Percentiles rank a stretch among this genome's conserved stretches.
Evolutionary conservation across 352 stramenopile species (phyloP).

Genomic region (Phytopythium kandeliae): DNA sequence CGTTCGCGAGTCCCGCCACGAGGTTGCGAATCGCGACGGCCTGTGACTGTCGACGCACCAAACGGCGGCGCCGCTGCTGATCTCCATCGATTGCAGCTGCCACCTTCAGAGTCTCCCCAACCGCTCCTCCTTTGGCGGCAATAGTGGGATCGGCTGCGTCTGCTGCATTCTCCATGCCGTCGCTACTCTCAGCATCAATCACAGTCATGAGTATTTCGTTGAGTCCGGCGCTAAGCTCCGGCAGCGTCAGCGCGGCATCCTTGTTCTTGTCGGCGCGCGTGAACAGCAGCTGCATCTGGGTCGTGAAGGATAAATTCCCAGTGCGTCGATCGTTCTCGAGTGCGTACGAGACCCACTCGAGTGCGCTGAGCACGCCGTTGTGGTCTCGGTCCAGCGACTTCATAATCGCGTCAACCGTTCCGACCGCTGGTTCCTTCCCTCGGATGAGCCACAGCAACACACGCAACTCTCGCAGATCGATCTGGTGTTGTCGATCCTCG

Average conservation of each 20-base stretch:
- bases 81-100: background rate
- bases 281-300: constrained; percentile 54
- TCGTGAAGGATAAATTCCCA: constrained; percentile 34
- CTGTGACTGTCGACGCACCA: constrained; percentile 20
- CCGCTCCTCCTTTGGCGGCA: no score
- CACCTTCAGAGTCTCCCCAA: no score
- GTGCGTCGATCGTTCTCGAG: constrained; percentile 41
- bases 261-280: constrained; percentile 43
- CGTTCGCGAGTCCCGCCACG: constrained; percentile 38
- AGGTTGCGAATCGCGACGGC: constrained; percentile 29
- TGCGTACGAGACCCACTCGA: constrained; percentile 69
- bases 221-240: constrained; percentile 44
- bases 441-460: constrained; percentile 65
- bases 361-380: constrained; percentile 41
- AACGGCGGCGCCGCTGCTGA: background rate
- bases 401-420: constrained; percentile 43
- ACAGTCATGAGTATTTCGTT: constrained; percentile 23
- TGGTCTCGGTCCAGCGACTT: constrained; percentile 50
- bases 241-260: constrained; percentile 44
- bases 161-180: background rate
- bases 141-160: background rate
- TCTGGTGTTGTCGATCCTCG: constrained; percentile 45
- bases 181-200: background rate
- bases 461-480: constrained; percentile 51
- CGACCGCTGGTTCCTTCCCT: constrained; percentile 42